phyloP scores from a whole-genome alignment of 441 rosid genomes.

The Adansonia grandidieri region DNA sequence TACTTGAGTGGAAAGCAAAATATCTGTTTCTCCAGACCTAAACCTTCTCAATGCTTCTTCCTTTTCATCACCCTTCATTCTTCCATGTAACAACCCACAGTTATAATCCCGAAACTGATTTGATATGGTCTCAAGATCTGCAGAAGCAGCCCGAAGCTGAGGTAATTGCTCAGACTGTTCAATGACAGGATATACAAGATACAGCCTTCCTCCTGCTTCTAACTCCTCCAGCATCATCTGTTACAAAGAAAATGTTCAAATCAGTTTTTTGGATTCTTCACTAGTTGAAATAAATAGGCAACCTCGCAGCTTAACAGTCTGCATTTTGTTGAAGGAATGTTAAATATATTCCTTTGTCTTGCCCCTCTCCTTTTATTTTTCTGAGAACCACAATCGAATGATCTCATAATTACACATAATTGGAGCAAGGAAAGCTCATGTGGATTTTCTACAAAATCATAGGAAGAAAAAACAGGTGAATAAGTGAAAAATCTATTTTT shows the following conservation, averaged over 20 bases:
- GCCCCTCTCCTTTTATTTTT: neutral
- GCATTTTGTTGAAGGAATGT: neutral
- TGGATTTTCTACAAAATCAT: slow-evolving; percentile 13
- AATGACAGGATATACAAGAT: slow-evolving; percentile 80
- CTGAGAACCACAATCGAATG: neutral
- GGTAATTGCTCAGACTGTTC: slow-evolving; percentile 94
- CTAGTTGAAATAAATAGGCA: neutral
- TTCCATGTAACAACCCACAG: slow-evolving; percentile 89
- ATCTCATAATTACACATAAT: slow-evolving; percentile 6
- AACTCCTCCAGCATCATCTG: slow-evolving; percentile 86
- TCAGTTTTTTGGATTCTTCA: slow-evolving; percentile 3
- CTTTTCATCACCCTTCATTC: slow-evolving; percentile 83
- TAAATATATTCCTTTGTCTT: slow-evolving; percentile 2
- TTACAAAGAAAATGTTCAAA: slow-evolving; percentile 20
- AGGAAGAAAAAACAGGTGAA: neutral
- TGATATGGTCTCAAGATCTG: slow-evolving; percentile 68
- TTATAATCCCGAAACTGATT: slow-evolving; percentile 55
- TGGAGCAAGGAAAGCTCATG: neutral
- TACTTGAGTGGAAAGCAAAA: slow-evolving; percentile 85
- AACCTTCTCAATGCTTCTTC: slow-evolving; percentile 74
- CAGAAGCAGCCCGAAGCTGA: slow-evolving; percentile 86
- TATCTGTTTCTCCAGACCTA: slow-evolving; percentile 78
- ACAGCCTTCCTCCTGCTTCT: slow-evolving; percentile 72
- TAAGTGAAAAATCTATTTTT: neutral
- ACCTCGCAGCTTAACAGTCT: neutral